Base-by-base conservation (phyloP, 2,329 filamentous ascomycete genomes). In the Pestalotiopsis sp. region DNA sequence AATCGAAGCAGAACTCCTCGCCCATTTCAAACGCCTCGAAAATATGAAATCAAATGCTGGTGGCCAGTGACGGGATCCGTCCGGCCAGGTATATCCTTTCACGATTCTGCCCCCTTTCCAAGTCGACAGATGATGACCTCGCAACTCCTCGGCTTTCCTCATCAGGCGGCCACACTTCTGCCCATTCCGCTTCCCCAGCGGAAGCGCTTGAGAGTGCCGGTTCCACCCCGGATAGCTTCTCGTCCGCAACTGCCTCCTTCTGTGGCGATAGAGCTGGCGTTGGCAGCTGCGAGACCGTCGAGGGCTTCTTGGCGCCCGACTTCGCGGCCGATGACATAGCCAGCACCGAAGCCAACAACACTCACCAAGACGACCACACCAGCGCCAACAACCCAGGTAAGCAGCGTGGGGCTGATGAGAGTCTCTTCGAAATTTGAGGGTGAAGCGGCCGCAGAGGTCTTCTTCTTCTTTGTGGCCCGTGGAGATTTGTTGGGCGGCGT, bases 301-400 rank as follows among this genome's bases (percentile, higher is more conserved):
- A 86, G 77, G 13, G 81, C 81, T 74, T 92, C 89, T 72, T 91
- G 87, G 41, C 87, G 84, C 3, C 90, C 90, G 27, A 90, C 89
- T 73, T 92, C 90, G 31, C 89, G 83, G 4, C 90, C 90, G 69
- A 91, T 89, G 27, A 91, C 89, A 74, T 91, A 91, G 12, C 90
- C 90, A 9, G 90, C 90, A 2, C 90, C 89, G 72, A 92, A 92
- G 2, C 90, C 90, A 41, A 92, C 89, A 1, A 91, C 90, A 7
- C 88, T 90, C 3, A 92, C 87, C 12, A 92, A 82, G 9, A 92
- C 89, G 1, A 92, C 87, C 1, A 92, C 90, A 20, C 90, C 90
- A 7, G 90, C 90, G 68, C 87, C 89, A 66, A 92, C 84, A 5
- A 90, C 88, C 88, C 89, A 91, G 0, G 89, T 89, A 64, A 91